Conservation (phyloP, 164 flowering plant genomes). For the Malania oleifera region DNA sequence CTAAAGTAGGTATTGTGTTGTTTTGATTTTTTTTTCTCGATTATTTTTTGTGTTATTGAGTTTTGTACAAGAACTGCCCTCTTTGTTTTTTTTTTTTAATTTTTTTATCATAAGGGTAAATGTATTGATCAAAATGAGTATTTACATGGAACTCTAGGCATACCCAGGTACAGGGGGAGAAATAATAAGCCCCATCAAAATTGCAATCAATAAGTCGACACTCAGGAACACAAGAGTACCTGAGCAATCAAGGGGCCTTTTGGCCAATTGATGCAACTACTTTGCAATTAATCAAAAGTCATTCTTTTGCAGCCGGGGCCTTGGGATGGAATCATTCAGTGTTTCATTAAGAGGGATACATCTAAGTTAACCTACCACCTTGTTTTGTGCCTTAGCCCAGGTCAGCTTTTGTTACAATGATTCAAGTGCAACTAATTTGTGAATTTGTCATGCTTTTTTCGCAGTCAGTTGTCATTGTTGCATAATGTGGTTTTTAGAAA, state of each 20-base stretch:
- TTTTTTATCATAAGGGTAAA: too few relatives aligned
- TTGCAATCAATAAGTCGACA: too few relatives aligned
- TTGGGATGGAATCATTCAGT: slow-evolving; percentile 85
- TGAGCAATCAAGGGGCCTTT: too few relatives aligned
- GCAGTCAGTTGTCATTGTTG: slow-evolving; percentile 4
- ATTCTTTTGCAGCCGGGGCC: slow-evolving; percentile 65
- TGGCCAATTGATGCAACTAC: slow-evolving; percentile 6
- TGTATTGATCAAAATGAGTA: too few relatives aligned
- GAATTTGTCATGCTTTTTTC: background rate
- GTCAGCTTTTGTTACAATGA: slow-evolving; percentile 29
- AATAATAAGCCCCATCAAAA: too few relatives aligned
- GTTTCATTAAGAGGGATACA: slow-evolving; percentile 88
- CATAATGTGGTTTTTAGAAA: background rate
- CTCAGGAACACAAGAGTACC: too few relatives aligned
- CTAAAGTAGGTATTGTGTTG: slow-evolving; percentile 57
- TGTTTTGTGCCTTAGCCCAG: slow-evolving; percentile 82
- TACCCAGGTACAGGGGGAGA: too few relatives aligned
- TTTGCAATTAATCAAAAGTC: background rate
- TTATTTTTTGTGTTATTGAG: background rate
- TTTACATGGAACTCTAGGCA: too few relatives aligned
- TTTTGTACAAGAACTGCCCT: slow-evolving; percentile 2
- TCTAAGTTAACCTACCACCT: slow-evolving; percentile 81
- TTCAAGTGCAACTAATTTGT: background rate
- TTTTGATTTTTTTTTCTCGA: background rate
- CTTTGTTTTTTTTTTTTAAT: too few relatives aligned